Evolutionary conservation across 345 rosid species (phyloP).

Genomic region (Lumnitzera littorea): DNA sequence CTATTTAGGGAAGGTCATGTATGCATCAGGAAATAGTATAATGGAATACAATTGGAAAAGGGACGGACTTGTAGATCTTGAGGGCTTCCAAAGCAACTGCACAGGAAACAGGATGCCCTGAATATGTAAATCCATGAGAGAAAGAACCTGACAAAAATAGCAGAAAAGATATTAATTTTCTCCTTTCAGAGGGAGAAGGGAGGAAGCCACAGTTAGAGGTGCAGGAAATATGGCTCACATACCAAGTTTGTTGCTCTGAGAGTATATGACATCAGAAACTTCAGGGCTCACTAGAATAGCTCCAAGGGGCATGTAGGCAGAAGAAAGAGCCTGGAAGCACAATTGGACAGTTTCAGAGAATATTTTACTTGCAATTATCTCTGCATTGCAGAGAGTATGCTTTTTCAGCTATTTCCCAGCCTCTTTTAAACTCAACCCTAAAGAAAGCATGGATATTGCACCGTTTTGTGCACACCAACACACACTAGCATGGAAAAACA

Average conservation of each 20-base stretch:
- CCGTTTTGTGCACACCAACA: no score
- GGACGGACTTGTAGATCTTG: constrained; percentile 60
- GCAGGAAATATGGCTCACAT: constrained; percentile 4
- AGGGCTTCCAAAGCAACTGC: constrained; percentile 81
- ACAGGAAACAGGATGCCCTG: constrained; percentile 96
- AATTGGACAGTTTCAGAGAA: background rate
- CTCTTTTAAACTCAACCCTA: no score
- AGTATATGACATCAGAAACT: constrained; percentile 76
- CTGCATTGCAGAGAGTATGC: no score
- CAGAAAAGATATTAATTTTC: constrained; percentile 3
- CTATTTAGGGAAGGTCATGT: background rate
- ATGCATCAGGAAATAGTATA: no score
- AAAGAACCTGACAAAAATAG: constrained; percentile 46
- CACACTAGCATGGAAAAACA: no score
- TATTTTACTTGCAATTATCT: no score
- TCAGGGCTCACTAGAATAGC: constrained; percentile 82
- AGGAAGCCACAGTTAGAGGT: background rate
- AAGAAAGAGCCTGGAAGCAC: constrained; percentile 72
- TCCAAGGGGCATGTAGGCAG: constrained; percentile 93
- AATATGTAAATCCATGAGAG: constrained; percentile 93
- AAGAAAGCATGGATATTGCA: no score
- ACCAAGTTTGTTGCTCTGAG: constrained; percentile 98
- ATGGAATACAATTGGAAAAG: background rate
- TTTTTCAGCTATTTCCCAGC: no score
- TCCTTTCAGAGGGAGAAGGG: background rate